These are phyloP conservation scores for Nissolia schottii DNA, from an alignment of 306 rosid genomes.

Conservation along the genomic window DNA sequence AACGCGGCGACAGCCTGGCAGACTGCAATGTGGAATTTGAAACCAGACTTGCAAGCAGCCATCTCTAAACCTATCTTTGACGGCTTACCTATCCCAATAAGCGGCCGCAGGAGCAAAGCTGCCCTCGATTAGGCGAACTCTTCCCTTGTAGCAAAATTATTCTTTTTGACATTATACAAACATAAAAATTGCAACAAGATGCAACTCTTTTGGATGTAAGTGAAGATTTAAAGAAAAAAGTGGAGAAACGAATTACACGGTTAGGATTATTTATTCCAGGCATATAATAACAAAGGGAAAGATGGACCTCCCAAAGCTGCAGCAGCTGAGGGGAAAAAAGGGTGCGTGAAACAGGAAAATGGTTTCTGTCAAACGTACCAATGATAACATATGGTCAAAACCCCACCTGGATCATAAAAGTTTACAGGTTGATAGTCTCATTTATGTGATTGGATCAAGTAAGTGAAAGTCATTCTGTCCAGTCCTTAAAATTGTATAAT, in stretches of 20 bases:
- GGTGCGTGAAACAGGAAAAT: slow-evolving; percentile 15
- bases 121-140: slow-evolving; percentile 66
- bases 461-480: slow-evolving; percentile 21
- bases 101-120: slow-evolving; percentile 71
- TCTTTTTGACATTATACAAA: slow-evolving; percentile 34
- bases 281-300: slow-evolving; percentile 12
- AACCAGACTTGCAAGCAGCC: slow-evolving; percentile 65
- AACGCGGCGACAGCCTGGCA: slow-evolving; percentile 53
- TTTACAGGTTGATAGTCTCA: slow-evolving; percentile 11
- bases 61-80: slow-evolving; percentile 67
- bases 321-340: slow-evolving; percentile 18
- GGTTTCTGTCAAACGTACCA: slow-evolving; percentile 8
- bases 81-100: slow-evolving; percentile 78
- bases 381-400: not conserved
- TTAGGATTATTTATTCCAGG: slow-evolving; percentile 39
- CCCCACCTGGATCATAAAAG: slow-evolving; percentile 14
- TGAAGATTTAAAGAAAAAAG: slow-evolving; percentile 10
- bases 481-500: slow-evolving; percentile 22
- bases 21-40: slow-evolving; percentile 60
- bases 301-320: slow-evolving; percentile 9
- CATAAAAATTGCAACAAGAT: slow-evolving; percentile 34
- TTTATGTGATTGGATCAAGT: slow-evolving; percentile 23
- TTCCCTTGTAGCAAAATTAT: slow-evolving; percentile 22
- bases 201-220: slow-evolving; percentile 22
- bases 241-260: slow-evolving; percentile 18